These are phyloP conservation scores for Colletotrichum sp. DNA, from an alignment of 2,329 filamentous ascomycete genomes.

Conservation along the genomic window DNA sequence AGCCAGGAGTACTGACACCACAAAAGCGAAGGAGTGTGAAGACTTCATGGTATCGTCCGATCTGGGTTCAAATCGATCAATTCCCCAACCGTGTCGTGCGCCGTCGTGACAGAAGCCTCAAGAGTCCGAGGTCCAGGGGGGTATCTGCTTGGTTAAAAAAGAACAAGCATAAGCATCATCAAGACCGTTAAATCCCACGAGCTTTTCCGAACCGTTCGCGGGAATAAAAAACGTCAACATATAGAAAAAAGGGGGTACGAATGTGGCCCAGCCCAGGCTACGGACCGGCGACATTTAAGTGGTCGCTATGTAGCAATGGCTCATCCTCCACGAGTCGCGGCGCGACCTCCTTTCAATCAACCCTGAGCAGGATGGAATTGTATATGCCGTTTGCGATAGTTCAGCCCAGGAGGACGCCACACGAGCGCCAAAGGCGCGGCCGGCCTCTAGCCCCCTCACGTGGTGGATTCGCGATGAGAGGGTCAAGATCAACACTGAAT, in stretches of 20 bases:
- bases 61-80: neutral
- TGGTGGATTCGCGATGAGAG: neutral
- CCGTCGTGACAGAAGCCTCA: neutral
- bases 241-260: neutral
- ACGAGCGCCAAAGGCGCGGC: neutral
- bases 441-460: neutral
- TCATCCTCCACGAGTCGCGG: neutral
- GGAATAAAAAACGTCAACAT: neutral
- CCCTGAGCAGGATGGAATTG: neutral
- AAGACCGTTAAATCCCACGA: neutral
- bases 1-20: neutral
- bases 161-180: neutral
- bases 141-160: neutral
- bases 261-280: neutral
- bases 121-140: neutral
- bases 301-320: neutral
- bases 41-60: slow-evolving; percentile 1
- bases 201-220: neutral
- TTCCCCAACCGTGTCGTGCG: neutral
- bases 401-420: neutral
- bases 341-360: neutral
- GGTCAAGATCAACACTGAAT: neutral
- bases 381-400: slow-evolving; percentile 7
- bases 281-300: neutral
- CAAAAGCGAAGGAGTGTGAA: neutral